These are phyloP conservation scores for Neospermospora avenae DNA, from an alignment of 2,329 filamentous ascomycete genomes.

Conservation along the genomic window DNA sequence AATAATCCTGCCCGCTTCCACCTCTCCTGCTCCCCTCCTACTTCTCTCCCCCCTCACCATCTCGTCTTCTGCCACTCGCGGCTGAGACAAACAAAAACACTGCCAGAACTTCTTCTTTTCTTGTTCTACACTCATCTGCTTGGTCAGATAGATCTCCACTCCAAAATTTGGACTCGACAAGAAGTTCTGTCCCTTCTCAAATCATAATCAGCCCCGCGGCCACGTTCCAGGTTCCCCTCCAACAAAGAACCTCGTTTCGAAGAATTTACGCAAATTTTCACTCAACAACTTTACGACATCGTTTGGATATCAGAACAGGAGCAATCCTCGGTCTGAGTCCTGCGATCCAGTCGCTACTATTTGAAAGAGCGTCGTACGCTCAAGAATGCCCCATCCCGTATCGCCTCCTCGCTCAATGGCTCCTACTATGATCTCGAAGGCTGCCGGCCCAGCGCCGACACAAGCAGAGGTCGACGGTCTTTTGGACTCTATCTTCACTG, in stretches of 20 bases:
- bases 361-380: conserved; percentile 26
- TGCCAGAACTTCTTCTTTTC: conserved; percentile 8
- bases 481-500: conserved; percentile 62
- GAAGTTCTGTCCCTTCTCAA: conserved; percentile 7
- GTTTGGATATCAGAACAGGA: background rate
- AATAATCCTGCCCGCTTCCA: conserved; percentile 9
- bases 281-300: conserved; percentile 10
- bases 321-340: conserved; percentile 13
- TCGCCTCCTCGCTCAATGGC: conserved; percentile 41
- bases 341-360: conserved; percentile 15
- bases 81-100: conserved; percentile 29
- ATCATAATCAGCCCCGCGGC: conserved; percentile 23
- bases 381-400: conserved; percentile 46
- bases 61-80: conserved; percentile 34
- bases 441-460: conserved; percentile 47
- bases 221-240: conserved; percentile 28
- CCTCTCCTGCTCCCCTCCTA: conserved; percentile 6
- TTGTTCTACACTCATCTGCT: conserved; percentile 18
- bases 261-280: conserved; percentile 23
- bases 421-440: conserved; percentile 47
- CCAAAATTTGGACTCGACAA: conserved; percentile 27
- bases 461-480: conserved; percentile 64
- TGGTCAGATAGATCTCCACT: conserved; percentile 25
- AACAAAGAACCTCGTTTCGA: conserved; percentile 28
- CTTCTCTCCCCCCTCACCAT: conserved; percentile 10